A percentile compares a stretch with the other conserved stretches of the same genome.
Evolutionary conservation across 139 green algal genomes (phyloP).

Genomic region (Marvania coccoides): DNA sequence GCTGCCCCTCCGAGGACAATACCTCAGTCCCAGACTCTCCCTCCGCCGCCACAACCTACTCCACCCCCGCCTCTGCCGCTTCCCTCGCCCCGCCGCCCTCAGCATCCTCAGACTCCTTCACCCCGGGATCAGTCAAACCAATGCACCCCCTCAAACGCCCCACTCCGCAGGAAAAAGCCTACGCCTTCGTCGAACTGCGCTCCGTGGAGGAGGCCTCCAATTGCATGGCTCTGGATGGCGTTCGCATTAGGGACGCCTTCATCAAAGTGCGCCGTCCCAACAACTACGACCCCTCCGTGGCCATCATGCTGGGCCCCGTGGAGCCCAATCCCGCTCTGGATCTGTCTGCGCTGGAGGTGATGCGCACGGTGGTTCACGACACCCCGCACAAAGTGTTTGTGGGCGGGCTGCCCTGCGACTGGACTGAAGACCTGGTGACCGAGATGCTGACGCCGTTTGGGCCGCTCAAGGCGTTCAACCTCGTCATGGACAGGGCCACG

Average conservation of each 20-base stretch:
- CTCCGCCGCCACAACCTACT: too few relatives aligned
- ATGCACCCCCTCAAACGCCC: too few relatives aligned
- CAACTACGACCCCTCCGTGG: slow-evolving; percentile 67
- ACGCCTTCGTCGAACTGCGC: slow-evolving; percentile 65
- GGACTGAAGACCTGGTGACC: slow-evolving; percentile 69
- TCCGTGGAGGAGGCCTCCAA: slow-evolving; percentile 70
- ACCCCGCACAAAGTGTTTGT: slow-evolving; percentile 77
- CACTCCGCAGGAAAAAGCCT: slow-evolving; percentile 42
- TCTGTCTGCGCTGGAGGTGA: slow-evolving; percentile 46
- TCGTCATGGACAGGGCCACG: slow-evolving; percentile 78
- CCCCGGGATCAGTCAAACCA: too few relatives aligned
- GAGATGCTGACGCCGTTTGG: slow-evolving; percentile 66
- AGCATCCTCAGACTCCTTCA: too few relatives aligned
- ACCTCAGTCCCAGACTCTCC: too few relatives aligned
- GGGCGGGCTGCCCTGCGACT: slow-evolving; percentile 71
- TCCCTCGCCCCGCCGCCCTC: too few relatives aligned
- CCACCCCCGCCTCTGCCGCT: too few relatives aligned
- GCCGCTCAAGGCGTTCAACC: slow-evolving; percentile 68
- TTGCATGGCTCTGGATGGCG: slow-evolving; percentile 68
- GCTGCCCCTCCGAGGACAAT: too few relatives aligned
- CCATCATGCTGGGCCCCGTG: slow-evolving; percentile 64
- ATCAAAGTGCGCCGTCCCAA: slow-evolving; percentile 55
- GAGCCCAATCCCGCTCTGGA: slow-evolving; percentile 63
- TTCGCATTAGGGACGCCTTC: slow-evolving; percentile 47
- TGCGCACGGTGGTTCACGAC: slow-evolving; percentile 58